Conservation (phyloP, 306 rosid genomes). For the Sesbania bispinosa region DNA sequence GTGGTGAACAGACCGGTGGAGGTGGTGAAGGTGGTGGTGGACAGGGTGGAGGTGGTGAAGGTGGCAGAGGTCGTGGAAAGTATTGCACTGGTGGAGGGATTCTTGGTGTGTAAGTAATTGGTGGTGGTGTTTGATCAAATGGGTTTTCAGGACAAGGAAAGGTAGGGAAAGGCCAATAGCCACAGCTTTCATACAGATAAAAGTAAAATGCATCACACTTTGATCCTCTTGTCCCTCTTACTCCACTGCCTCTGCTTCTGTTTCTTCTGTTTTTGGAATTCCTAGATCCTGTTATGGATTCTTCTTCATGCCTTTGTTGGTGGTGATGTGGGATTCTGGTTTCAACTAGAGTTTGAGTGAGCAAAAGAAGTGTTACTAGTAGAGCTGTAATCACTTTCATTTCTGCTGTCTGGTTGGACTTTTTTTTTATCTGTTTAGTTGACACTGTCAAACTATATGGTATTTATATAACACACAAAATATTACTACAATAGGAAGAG, state of each 20-base stretch:
- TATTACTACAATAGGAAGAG: background rate
- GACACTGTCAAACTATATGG: background rate
- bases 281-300: constrained; percentile 21
- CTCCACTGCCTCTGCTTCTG: background rate
- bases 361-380: constrained; percentile 39
- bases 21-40: background rate
- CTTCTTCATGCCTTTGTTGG: constrained; percentile 27
- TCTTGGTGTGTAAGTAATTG: constrained; percentile 24
- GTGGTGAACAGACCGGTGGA: background rate
- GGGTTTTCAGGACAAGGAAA: constrained; percentile 67
- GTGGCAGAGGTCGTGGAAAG: background rate
- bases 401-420: background rate
- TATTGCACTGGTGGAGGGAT: background rate
- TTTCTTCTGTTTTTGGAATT: background rate
- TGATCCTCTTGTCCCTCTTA: constrained; percentile 29
- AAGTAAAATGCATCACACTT: constrained; percentile 66
- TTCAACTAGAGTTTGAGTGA: constrained; percentile 37
- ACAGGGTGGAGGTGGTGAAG: background rate
- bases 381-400: constrained; percentile 50
- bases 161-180: constrained; percentile 78
- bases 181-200: constrained; percentile 57
- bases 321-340: constrained; percentile 7
- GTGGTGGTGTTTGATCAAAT: constrained; percentile 52
- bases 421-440: background rate
- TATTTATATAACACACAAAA: background rate